These are phyloP conservation scores for Trichoderma sp. DNA, from an alignment of 2,329 filamentous ascomycete genomes.

Conservation along the genomic window DNA sequence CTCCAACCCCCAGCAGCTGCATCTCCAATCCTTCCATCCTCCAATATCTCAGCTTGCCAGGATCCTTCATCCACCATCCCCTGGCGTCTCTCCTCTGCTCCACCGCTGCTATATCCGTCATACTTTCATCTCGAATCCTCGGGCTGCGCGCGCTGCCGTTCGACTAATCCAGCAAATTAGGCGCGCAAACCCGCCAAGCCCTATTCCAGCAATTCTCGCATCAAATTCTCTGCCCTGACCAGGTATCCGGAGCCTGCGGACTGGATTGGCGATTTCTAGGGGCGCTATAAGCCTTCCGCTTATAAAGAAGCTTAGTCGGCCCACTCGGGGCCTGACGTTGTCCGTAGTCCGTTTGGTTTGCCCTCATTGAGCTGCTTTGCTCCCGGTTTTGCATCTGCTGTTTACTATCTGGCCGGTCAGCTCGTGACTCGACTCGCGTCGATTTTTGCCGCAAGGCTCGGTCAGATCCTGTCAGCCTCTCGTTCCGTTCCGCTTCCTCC, in stretches of 20 bases:
- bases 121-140: slow-evolving; percentile 3
- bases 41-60: not conserved
- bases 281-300: not conserved
- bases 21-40: not conserved
- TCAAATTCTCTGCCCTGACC: not conserved
- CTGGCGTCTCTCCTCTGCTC: not conserved
- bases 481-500: not conserved
- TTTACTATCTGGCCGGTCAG: not conserved
- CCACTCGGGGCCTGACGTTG: slow-evolving; percentile 14
- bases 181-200: not conserved
- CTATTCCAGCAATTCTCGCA: not conserved
- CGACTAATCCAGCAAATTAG: not conserved
- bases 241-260: slow-evolving; percentile 3
- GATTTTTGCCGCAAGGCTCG: not conserved
- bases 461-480: not conserved
- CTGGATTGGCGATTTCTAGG: slow-evolving; percentile 1
- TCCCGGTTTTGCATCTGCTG: not conserved
- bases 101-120: not conserved
- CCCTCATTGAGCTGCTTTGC: not conserved
- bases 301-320: slow-evolving; percentile 16
- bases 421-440: slow-evolving; percentile 9
- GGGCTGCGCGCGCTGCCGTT: not conserved
- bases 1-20: not conserved
- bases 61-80: not conserved
- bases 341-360: slow-evolving; percentile 9